Conservation (phyloP, 2,329 filamentous ascomycete species). For the Nemania sp. region DNA sequence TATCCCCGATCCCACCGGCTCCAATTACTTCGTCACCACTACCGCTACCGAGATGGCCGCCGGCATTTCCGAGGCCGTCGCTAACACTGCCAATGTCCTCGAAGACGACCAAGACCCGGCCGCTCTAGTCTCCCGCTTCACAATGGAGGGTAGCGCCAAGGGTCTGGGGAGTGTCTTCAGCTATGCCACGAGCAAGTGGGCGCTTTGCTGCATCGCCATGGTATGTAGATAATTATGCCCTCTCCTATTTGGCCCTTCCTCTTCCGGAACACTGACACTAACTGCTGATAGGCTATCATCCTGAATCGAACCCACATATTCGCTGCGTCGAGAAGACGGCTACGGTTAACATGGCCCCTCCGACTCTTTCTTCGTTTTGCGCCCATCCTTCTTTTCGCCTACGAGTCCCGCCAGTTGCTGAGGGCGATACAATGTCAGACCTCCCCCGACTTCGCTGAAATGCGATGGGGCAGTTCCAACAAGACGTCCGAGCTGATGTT, state of each 20-base stretch:
- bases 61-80: slow-evolving; percentile 42
- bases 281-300: slow-evolving; percentile 65
- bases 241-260: not conserved
- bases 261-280: slow-evolving; percentile 16
- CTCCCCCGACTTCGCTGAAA: slow-evolving; percentile 67
- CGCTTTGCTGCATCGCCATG: slow-evolving; percentile 81
- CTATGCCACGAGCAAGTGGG: slow-evolving; percentile 92
- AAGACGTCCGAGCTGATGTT: slow-evolving; percentile 71
- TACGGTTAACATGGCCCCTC: slow-evolving; percentile 74
- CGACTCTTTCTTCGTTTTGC: slow-evolving; percentile 70
- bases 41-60: slow-evolving; percentile 49
- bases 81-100: slow-evolving; percentile 47
- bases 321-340: slow-evolving; percentile 79
- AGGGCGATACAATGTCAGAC: slow-evolving; percentile 93
- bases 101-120: slow-evolving; percentile 47
- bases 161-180: slow-evolving; percentile 85
- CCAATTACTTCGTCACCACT: slow-evolving; percentile 54
- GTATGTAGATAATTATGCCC: slow-evolving; percentile 43
- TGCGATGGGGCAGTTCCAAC: slow-evolving; percentile 70
- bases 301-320: slow-evolving; percentile 94
- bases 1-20: slow-evolving; percentile 39
- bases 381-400: slow-evolving; percentile 70
- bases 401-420: slow-evolving; percentile 71
- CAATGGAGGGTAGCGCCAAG: slow-evolving; percentile 59
- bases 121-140: slow-evolving; percentile 52